Evolutionary conservation across 2,329 filamentous ascomycete genomes (phyloP).

Genomic region (Leptographium wingfieldii): DNA sequence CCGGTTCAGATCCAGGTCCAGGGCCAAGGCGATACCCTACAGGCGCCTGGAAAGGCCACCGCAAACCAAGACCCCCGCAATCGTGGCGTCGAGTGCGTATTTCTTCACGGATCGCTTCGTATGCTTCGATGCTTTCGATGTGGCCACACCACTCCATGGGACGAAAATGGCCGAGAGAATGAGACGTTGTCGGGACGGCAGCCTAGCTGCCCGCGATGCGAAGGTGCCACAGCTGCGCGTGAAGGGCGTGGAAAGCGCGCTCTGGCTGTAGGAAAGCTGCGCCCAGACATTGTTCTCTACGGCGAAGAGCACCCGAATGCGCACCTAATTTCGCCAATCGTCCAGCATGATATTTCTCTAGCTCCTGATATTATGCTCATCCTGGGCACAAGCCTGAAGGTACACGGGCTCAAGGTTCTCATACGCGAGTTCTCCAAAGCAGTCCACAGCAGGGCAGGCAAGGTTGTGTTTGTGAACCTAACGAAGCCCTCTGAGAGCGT

Average conservation of each 20-base stretch:
- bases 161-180: constrained; percentile 39
- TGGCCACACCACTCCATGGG: constrained; percentile 45
- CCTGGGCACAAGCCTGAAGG: constrained; percentile 56
- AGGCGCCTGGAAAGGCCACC: background rate
- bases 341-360: constrained; percentile 53
- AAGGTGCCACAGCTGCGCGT: constrained; percentile 46
- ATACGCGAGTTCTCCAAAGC: constrained; percentile 60
- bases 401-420: constrained; percentile 59
- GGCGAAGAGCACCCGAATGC: constrained; percentile 60
- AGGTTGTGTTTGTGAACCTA: constrained; percentile 61
- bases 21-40: background rate
- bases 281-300: constrained; percentile 63
- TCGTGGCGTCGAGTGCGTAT: constrained; percentile 52
- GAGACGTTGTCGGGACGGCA: constrained; percentile 51
- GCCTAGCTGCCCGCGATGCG: constrained; percentile 55
- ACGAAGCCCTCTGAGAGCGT: constrained; percentile 59
- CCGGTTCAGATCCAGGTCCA: background rate
- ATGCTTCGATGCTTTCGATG: constrained; percentile 52
- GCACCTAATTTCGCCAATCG: constrained; percentile 53
- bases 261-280: constrained; percentile 52
- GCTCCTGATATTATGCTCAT: constrained; percentile 57
- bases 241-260: constrained; percentile 54
- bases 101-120: constrained; percentile 57
- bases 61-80: constrained; percentile 14
- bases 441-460: constrained; percentile 54